Base-by-base conservation (phyloP, 495 filamentous ascomycete genomes). In the Neurospora tetrasperma region DNA sequence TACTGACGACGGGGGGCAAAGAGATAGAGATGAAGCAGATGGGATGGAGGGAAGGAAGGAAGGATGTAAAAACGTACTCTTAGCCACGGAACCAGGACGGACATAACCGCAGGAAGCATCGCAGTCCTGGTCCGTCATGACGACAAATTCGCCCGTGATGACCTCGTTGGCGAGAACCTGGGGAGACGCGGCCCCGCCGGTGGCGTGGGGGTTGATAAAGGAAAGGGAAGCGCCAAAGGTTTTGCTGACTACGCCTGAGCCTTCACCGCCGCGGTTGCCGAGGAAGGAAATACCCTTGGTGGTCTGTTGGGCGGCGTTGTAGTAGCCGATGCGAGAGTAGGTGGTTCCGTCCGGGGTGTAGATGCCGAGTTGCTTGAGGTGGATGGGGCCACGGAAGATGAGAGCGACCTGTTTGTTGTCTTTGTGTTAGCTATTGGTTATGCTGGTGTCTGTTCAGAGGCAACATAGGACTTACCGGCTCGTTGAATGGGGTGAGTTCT, bases 311-410 rank as follows among this genome's bases (percentile, higher is more conserved):
- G 75, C 78, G 2, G 90, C 82, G 76, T 86, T 78, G 77, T 90
- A 93, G 81, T 88, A 92, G 71, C 74, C 16, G 76, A 78, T 31
- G 2, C 27, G 27, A 3, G 27, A 31, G 27, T 31, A 31, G 2
- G 27, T 3, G 27, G 2, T 31, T 2, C 27, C 27, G 27, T 31
- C 27, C 1, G 11, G 87, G 86, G 35, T 80, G 78, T 92, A 93
- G 38, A 88, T 87, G 9, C 89, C 91, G 44, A 93, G 78, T 71
- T 90, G 83, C 74, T 88, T 87, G n/a, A 94, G 74, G 16, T 82
- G 73, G 69, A 91, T 75, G 1, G 91, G 91, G 11, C 92, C 91
- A 59, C 91, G 89, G 78, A 94, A 86, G 76, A 92, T 89, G 66
- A 92, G 69, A 0, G 90, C 89, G 42, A 93, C 79, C 91, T 93